These are phyloP conservation scores for Phenoliferia sp. DNA, from an alignment of 1,284 basidiomycete genomes.

Conservation along the genomic window DNA sequence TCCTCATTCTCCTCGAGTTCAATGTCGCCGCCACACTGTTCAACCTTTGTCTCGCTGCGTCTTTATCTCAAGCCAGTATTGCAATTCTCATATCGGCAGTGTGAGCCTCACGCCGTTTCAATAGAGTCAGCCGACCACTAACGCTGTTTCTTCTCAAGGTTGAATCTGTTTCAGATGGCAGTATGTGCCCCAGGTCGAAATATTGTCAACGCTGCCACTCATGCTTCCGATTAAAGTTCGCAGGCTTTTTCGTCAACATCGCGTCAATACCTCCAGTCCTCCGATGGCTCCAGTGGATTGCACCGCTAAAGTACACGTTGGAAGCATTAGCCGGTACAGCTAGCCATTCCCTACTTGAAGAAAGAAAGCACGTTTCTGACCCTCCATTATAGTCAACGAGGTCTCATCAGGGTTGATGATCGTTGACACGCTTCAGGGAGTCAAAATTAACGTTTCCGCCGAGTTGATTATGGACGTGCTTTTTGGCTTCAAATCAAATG, in stretches of 20 bases:
- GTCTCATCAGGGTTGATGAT: slow-evolving; percentile 79
- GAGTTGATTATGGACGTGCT: slow-evolving; percentile 75
- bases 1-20: slow-evolving; percentile 69
- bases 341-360: slow-evolving; percentile 31
- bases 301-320: slow-evolving; percentile 63
- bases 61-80: slow-evolving; percentile 76
- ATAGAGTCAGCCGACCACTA: slow-evolving; percentile 60
- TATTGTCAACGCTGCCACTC: slow-evolving; percentile 14
- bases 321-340: slow-evolving; percentile 50
- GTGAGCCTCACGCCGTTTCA: slow-evolving; percentile 50
- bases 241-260: slow-evolving; percentile 49
- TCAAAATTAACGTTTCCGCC: slow-evolving; percentile 71
- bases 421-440: slow-evolving; percentile 68
- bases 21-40: slow-evolving; percentile 76
- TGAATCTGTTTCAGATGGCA: slow-evolving; percentile 33
- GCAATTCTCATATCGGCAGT: slow-evolving; percentile 65
- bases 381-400: slow-evolving; percentile 73
- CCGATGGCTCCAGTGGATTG: slow-evolving; percentile 56
- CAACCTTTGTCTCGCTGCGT: slow-evolving; percentile 77
- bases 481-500: slow-evolving; percentile 70
- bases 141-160: slow-evolving; percentile 41
- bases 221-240: slow-evolving; percentile 21
- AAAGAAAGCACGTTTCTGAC: slow-evolving; percentile 38
- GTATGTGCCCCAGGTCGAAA: not conserved
- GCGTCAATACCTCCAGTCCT: slow-evolving; percentile 33